Conservation (phyloP, 345 rosid species). For the Lepidium aucheri region DNA sequence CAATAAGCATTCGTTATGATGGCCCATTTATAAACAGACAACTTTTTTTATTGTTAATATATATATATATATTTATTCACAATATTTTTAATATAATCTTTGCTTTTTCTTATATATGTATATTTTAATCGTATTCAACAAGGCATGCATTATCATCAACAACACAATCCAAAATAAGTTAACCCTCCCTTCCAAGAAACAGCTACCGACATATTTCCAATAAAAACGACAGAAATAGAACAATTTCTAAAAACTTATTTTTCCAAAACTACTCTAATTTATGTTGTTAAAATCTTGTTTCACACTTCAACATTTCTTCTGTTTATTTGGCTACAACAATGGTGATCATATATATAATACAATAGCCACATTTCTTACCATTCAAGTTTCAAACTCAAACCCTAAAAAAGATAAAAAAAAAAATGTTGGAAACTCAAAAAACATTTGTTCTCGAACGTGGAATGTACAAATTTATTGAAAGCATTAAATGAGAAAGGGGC, state of each 20-base stretch:
- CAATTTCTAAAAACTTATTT: background rate
- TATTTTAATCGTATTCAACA: slow-evolving; percentile 17
- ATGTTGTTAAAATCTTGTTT: background rate
- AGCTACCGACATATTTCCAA: background rate
- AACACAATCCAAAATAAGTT: slow-evolving; percentile 6
- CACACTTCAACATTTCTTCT: background rate
- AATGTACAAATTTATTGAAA: background rate
- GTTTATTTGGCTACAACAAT: background rate
- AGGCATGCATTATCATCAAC: slow-evolving; percentile 23
- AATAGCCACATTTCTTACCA: background rate
- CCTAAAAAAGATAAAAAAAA: too few relatives aligned
- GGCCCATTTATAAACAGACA: slow-evolving; percentile 6
- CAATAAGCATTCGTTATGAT: slow-evolving; percentile 16
- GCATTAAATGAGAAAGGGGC: slow-evolving; percentile 13
- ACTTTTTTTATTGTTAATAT: background rate
- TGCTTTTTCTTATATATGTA: background rate
- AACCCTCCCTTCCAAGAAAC: slow-evolving; percentile 15
- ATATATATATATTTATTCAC: background rate
- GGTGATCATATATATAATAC: background rate
- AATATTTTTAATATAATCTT: background rate
- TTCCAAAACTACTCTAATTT: background rate
- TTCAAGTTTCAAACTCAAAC: background rate
- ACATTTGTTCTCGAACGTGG: background rate
- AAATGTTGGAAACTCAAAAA: background rate
- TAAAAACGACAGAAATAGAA: background rate